These are phyloP conservation scores for Emergomyces orientalis DNA, from an alignment of 2,329 filamentous ascomycete species.

Conservation along the genomic window DNA sequence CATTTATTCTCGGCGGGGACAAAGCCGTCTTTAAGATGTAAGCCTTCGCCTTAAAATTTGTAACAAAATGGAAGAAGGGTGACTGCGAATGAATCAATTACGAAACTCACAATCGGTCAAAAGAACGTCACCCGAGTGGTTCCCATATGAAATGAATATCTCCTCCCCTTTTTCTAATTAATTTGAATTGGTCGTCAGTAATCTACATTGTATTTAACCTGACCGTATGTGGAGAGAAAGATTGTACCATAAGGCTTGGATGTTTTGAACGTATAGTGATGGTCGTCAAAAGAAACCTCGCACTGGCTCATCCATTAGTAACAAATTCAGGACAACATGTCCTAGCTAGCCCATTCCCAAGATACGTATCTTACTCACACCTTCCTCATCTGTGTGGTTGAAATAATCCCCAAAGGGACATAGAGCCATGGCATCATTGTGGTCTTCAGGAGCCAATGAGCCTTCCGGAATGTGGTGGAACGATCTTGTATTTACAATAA, in stretches of 20 bases:
- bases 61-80: not conserved
- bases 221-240: not conserved
- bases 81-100: not conserved
- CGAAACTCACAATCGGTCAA: slow-evolving; percentile 33
- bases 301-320: slow-evolving; percentile 21
- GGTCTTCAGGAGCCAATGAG: slow-evolving; percentile 28
- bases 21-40: slow-evolving; percentile 31
- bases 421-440: slow-evolving; percentile 39
- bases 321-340: not conserved
- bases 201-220: not conserved
- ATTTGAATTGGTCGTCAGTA: not conserved
- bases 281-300: slow-evolving; percentile 30
- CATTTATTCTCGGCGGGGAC: slow-evolving; percentile 33
- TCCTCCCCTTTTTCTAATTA: slow-evolving; percentile 33
- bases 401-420: slow-evolving; percentile 41
- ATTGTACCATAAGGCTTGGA: slow-evolving; percentile 26
- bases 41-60: not conserved
- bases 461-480: slow-evolving; percentile 48
- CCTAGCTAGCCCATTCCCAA: not conserved
- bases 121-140: slow-evolving; percentile 37
- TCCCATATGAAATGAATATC: slow-evolving; percentile 37
- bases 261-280: slow-evolving; percentile 28
- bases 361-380: slow-evolving; percentile 22
- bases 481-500: slow-evolving; percentile 51
- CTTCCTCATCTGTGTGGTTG: slow-evolving; percentile 37